phyloP scores from a whole-genome alignment of 179 eudicot genomes.

The Silene vulgaris region DNA sequence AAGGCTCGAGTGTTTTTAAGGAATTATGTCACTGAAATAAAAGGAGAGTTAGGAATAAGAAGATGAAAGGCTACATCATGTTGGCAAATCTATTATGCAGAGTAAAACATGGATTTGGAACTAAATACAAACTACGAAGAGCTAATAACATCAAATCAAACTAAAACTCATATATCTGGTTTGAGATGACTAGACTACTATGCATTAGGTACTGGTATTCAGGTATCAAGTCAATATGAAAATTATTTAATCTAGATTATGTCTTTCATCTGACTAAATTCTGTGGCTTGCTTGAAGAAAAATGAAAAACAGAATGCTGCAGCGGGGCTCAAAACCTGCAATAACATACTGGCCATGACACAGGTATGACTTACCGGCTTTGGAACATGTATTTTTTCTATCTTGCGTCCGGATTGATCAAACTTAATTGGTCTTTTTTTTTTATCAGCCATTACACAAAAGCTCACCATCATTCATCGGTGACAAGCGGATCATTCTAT shows the following conservation, averaged over 20 bases:
- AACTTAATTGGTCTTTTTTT: slow-evolving; percentile 12
- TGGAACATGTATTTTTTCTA: neutral
- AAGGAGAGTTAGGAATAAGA: neutral
- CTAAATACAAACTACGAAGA: neutral
- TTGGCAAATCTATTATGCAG: neutral
- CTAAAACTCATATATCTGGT: neutral
- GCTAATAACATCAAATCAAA: neutral
- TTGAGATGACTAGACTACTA: neutral
- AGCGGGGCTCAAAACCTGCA: slow-evolving; percentile 77
- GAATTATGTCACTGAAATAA: slow-evolving; percentile 10
- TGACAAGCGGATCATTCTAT: slow-evolving; percentile 72
- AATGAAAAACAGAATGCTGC: slow-evolving; percentile 68
- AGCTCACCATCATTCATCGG: slow-evolving; percentile 75
- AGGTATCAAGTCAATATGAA: slow-evolving; percentile 10
- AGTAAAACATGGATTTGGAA: neutral
- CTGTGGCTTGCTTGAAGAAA: slow-evolving; percentile 48
- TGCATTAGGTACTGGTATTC: neutral
- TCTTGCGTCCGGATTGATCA: neutral
- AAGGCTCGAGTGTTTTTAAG: neutral
- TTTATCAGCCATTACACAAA: slow-evolving; percentile 66
- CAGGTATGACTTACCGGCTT: slow-evolving; percentile 43
- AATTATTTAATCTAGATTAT: neutral
- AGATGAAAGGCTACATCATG: neutral
- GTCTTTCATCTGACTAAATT: slow-evolving; percentile 4
- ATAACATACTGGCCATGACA: slow-evolving; percentile 85